Percentiles rank a stretch among this genome's conserved stretches.
These are phyloP conservation scores for Triangularia setosa DNA, from an alignment of 2,329 filamentous ascomycete genomes.

Conservation along the genomic window DNA sequence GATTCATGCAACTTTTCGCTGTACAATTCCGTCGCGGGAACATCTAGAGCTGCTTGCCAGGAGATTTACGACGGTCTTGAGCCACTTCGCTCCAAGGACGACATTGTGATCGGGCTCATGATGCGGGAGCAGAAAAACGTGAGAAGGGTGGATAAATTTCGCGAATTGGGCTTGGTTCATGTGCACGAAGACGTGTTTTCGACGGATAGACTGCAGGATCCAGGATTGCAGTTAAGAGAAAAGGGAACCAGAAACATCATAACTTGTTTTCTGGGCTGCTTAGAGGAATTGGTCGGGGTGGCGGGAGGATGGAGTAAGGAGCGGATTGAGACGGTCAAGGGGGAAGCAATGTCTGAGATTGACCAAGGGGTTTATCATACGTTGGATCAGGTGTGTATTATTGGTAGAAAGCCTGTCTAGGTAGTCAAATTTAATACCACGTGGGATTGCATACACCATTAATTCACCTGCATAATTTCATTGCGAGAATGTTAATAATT, in stretches of 20 bases:
- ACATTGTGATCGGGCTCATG: no score
- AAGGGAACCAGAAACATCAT: constrained; percentile 21
- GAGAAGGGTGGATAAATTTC: constrained; percentile 5
- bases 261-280: constrained; percentile 15
- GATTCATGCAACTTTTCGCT: no score
- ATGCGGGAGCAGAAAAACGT: constrained; percentile 13
- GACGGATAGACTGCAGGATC: constrained; percentile 20
- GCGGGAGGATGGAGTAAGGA: constrained; percentile 16
- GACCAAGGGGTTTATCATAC: constrained; percentile 21
- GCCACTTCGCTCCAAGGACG: no score
- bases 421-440: no score
- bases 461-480: no score
- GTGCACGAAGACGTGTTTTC: constrained; percentile 24
- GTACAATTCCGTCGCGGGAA: no score
- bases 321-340: constrained; percentile 10
- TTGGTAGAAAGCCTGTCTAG: constrained; percentile 17
- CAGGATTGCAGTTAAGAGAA: constrained; percentile 9
- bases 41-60: no score
- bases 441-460: no score
- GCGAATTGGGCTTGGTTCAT: constrained; percentile 13
- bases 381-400: constrained; percentile 20
- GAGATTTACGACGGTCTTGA: no score
- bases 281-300: constrained; percentile 14
- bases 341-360: constrained; percentile 15
- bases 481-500: no score